Evolutionary conservation across 306 rosid genomes (phyloP).

Genomic region (Prosopis cineraria): DNA sequence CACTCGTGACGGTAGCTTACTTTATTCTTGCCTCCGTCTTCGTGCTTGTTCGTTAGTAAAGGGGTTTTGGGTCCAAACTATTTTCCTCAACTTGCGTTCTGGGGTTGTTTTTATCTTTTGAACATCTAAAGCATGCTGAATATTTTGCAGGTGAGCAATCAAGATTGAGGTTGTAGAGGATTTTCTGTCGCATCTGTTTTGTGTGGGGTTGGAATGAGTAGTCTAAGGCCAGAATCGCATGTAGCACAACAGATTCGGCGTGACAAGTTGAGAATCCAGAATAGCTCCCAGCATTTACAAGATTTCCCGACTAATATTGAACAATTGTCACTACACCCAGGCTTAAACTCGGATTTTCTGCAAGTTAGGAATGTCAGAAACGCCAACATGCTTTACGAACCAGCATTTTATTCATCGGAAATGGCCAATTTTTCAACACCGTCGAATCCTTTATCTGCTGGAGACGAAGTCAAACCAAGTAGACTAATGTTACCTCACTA

Average conservation of each 20-base stretch:
- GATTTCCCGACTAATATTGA: constrained; percentile 42
- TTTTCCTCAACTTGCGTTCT: neutral
- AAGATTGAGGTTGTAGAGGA: neutral
- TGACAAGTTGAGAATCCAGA: constrained; percentile 69
- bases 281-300: constrained; percentile 29
- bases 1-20: neutral
- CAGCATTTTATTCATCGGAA: constrained; percentile 46
- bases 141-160: constrained; percentile 12
- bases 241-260: constrained; percentile 93
- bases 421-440: constrained; percentile 45
- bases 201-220: constrained; percentile 56
- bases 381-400: constrained; percentile 60
- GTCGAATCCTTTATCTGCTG: constrained; percentile 29
- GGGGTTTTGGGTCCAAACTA: neutral
- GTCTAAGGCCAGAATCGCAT: constrained; percentile 68
- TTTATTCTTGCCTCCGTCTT: neutral
- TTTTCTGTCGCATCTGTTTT: neutral
- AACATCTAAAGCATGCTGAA: neutral
- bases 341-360: constrained; percentile 49
- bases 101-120: neutral
- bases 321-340: constrained; percentile 35
- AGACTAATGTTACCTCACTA: constrained; percentile 17
- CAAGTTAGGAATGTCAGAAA: constrained; percentile 61
- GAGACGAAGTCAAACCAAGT: neutral
- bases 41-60: neutral